Evolutionary conservation across 129 eudicot species (phyloP), one percentile per base, ranked within the genome.

Genomic region (Deinandra increscens): DNA sequence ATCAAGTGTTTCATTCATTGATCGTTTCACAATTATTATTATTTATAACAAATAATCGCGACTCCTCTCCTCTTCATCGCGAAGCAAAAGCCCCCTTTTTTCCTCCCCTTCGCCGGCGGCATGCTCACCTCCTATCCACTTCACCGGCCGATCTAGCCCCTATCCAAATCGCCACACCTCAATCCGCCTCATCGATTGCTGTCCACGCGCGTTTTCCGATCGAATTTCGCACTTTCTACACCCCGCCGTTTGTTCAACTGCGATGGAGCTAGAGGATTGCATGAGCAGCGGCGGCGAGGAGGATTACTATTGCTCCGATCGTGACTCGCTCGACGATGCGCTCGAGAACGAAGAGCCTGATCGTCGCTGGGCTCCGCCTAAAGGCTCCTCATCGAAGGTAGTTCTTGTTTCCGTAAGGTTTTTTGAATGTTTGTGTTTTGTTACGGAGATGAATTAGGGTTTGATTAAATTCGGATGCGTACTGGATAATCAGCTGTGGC

Each of bases 221-320:
- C 67, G 29, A 66, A 55, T 75, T 75, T 55, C 18, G 65, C 9
- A 15, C 45, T 12, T 4, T 38, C 31, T 7, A 26, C 68, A 55
- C 53, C 53, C 53, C 56, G 37, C 74, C 64, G 74, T 37, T 70
- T 42, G 44, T 49, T 60, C 6, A 50, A 73, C 12, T 43, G 56
- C 73, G 68, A 75, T 75, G 59, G 60, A 54, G 19, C 55, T 73
- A 74, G 96, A 83, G 64, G 94, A 86, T 80, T 83, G 70, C 53
- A 66, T 69, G 78, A 87, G 86, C 50, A 77, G 89, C 51, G 88
- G 73, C 53, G 78, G 81, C 9, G 92, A 83, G 36, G 91, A 88
- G 29, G 91, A 88, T 38, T 69, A 76, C 75, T 85, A 50, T 64
- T 69, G 78, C 65, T 79, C 81, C 38, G 86, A 80, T 77, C 74